Base-by-base conservation (phyloP, 108 stramenopile species). In the Nitzschia sp. region DNA sequence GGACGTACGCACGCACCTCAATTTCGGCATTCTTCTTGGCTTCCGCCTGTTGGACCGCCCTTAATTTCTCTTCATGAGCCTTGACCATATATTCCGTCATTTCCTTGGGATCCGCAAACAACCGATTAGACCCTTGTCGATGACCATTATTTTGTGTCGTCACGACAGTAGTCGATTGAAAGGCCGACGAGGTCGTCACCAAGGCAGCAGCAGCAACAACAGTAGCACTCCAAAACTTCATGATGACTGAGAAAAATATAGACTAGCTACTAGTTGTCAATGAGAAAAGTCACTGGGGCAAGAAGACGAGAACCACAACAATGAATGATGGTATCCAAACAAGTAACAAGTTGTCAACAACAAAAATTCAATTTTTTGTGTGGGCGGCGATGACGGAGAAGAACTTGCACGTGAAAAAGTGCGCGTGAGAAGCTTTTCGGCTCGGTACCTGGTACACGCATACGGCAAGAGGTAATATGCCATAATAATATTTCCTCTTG, bases 21-120 rank as follows among this genome's bases (percentile, higher is more conserved):
- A 93, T 93, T 59, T 90, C 87, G 0, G 70, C 80, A 58, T 87
- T 79, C 64, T 93, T 93, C 65, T 83, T 82, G 4, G 68, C 58
- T 58, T 90, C 89, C n/a, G 76, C 76, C 13, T 62, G 74, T 36
- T 83, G 79, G 38, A 90, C 58, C 13, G 89, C 87, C 48, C 66
- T 61, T 28, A 93, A 34, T 64, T 93, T 93, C 45, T 93, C 92
- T 56, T 86, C 89, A 52, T 93, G 92, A 35, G 87, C 89, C 62
- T 79, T 86, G 63, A 78, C 84, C 87, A 93, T 82, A 76, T 90
- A 90, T 22, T 90, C 84, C 32, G 81, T 86, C 36, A 90, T 57
- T n/a, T 54, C 71, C 60, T 63, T 34, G 1, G 71, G 62, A 44
- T 45, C 41, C 21, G 17, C 55, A 31, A 31, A 32, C 27, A 56